Percentiles rank a stretch among this genome's conserved stretches.
phyloP scores from a whole-genome alignment of 23 red algal species.

The Gracilaria gracilis region DNA sequence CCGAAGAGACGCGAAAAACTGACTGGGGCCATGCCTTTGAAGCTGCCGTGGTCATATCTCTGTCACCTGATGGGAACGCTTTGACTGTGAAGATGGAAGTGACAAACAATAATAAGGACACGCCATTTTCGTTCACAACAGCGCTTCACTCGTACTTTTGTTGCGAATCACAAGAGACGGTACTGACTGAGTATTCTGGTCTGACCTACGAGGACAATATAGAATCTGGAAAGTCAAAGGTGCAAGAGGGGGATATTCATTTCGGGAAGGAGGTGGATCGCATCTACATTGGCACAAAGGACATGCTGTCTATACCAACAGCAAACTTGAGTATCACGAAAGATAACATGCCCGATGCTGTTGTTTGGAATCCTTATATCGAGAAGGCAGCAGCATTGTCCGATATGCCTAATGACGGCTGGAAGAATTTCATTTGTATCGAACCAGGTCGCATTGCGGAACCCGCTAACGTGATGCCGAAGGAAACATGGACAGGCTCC shows the following conservation, averaged over 20 bases:
- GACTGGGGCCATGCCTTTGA: slow-evolving; percentile 43
- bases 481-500: slow-evolving; percentile 34
- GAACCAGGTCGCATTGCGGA: slow-evolving; percentile 77
- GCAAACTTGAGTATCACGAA: slow-evolving; percentile 32
- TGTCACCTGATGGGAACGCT: slow-evolving; percentile 41
- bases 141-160: slow-evolving; percentile 90
- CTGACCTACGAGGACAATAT: slow-evolving; percentile 65
- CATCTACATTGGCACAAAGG: slow-evolving; percentile 54
- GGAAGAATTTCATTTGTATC: slow-evolving; percentile 85
- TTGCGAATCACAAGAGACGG: slow-evolving; percentile 35
- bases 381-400: slow-evolving; percentile 77
- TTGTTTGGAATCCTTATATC: slow-evolving; percentile 92
- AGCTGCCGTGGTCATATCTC: slow-evolving; percentile 1
- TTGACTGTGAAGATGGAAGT: slow-evolving; percentile 43
- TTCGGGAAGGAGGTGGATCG: slow-evolving; percentile 85
- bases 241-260: slow-evolving; percentile 33
- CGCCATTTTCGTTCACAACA: slow-evolving; percentile 58
- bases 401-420: slow-evolving; percentile 84
- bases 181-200: slow-evolving; percentile 48
- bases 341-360: slow-evolving; percentile 77
- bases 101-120: slow-evolving; percentile 33
- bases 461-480: slow-evolving; percentile 44
- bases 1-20: slow-evolving; percentile 43
- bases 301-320: slow-evolving; percentile 28
- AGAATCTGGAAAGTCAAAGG: slow-evolving; percentile 25